Evolutionary conservation across 306 rosid species (phyloP).

Genomic region (Cucurbita moschata): DNA sequence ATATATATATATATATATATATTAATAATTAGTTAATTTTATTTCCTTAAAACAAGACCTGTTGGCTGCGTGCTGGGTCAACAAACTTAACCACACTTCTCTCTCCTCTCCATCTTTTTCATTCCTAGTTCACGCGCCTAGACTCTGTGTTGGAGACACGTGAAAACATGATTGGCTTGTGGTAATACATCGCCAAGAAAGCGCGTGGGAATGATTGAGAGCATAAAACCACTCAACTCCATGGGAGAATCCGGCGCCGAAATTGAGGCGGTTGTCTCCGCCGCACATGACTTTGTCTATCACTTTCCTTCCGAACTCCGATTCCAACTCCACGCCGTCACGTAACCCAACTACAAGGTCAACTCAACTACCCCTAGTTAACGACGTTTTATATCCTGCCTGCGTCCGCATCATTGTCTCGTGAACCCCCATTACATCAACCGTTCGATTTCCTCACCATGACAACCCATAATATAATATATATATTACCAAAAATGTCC

Average conservation of each 20-base stretch:
- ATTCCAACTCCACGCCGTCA: not conserved
- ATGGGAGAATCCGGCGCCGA: not conserved
- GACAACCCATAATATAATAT: too few relatives aligned
- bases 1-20: too few relatives aligned
- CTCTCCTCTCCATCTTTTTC: not conserved
- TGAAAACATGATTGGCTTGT: not conserved
- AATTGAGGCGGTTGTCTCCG: conserved; percentile 4
- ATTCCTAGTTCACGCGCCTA: not conserved
- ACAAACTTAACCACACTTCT: conserved; percentile 18
- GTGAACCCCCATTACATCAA: not conserved
- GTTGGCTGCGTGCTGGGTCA: conserved; percentile 14
- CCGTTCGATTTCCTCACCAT: not conserved
- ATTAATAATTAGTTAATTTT: too few relatives aligned
- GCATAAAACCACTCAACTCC: not conserved
- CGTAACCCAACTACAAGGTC: not conserved
- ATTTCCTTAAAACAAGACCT: too few relatives aligned
- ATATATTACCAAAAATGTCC: not conserved
- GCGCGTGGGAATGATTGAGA: not conserved
- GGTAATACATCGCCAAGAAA: not conserved
- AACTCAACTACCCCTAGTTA: not conserved
- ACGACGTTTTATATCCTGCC: not conserved
- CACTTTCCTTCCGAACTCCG: not conserved
- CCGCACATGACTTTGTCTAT: not conserved
- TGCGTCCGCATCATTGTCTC: not conserved
- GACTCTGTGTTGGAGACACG: too few relatives aligned